Evolutionary conservation across 768 basidiomycete genomes (phyloP).

Genomic region (Russula compacta): DNA sequence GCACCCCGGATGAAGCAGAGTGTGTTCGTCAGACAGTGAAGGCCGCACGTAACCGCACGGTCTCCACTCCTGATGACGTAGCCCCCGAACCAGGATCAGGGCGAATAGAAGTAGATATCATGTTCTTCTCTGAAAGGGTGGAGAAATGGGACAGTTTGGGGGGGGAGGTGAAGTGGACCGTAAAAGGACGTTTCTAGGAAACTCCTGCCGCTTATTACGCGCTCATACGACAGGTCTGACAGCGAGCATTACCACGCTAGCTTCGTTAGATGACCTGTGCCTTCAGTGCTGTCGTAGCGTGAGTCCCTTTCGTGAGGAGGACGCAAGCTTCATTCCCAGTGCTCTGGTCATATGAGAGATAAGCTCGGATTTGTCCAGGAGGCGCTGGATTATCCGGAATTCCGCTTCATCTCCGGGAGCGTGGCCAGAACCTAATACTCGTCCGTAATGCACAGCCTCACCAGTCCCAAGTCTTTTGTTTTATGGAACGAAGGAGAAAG

Average conservation of each 20-base stretch:
- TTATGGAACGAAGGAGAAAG: background rate
- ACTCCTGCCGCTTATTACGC: background rate
- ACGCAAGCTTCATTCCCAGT: background rate
- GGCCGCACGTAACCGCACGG: background rate
- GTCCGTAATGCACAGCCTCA: background rate
- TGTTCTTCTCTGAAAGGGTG: background rate
- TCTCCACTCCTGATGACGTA: background rate
- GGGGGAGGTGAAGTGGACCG: background rate
- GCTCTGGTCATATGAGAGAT: background rate
- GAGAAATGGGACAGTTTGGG: background rate
- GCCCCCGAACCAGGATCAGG: background rate
- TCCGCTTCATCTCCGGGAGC: background rate
- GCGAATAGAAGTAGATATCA: background rate
- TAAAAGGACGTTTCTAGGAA: background rate
- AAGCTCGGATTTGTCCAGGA: background rate
- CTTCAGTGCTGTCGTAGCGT: background rate
- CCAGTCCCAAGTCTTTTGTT: no score
- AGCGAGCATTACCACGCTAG: background rate
- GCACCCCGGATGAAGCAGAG: background rate
- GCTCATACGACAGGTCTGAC: background rate
- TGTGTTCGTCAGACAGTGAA: background rate
- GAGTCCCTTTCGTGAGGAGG: background rate
- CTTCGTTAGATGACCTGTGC: background rate
- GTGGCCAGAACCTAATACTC: background rate
- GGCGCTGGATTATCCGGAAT: background rate